Base-by-base conservation (phyloP, 78 protist genomes). In the Diacronema lutheri region DNA sequence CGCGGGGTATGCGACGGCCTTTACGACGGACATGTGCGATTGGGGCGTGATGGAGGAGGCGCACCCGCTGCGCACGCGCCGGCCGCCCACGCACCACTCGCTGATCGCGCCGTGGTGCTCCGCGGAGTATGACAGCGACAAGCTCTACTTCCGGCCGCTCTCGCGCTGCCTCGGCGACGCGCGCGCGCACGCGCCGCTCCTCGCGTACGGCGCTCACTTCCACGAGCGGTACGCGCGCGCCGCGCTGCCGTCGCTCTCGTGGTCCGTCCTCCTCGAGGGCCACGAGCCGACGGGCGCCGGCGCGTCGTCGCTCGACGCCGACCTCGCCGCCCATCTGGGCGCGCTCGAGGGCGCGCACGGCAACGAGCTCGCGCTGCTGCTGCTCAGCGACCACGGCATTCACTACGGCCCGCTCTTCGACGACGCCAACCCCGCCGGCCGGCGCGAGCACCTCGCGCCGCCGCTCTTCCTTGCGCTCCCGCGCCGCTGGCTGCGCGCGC, bases 41-140 rank as follows among this genome's bases (percentile, higher is more conserved):
- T 74, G 64, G 65, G 81, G 81, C 81, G 81, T 74, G 46, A 71
- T 71, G 79, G 79, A 71, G 57, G 79, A 71, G 23, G 79, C 41
- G 29, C 41, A 71, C 35, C 79, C 79, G 14, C 41, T 71, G n/a
- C 14, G 41, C 57, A 71, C 79, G 10, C 14, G 0, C 7, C 35
- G 0, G 0, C 58, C 79, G 35, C 79, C 79, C 16, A 11, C 58
- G 58, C 61, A 74, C 64, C 60, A 74, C 65, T 65, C 33, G 29
- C 31, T 71, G 26, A 41, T 71, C 55, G 58, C 20, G 57, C 79
- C 79, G 31, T 71, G 79, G 79, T 50, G 81, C 37, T 65, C 50
- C 41, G 40, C n/a, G 14, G 81, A 74, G 25, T 74, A 50, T 11
- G 60, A 74, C 81, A 65, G 26, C 19, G 81, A 74, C 21, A 74